phyloP scores from a whole-genome alignment of 306 rosid species.

The Acmispon strigosus region DNA sequence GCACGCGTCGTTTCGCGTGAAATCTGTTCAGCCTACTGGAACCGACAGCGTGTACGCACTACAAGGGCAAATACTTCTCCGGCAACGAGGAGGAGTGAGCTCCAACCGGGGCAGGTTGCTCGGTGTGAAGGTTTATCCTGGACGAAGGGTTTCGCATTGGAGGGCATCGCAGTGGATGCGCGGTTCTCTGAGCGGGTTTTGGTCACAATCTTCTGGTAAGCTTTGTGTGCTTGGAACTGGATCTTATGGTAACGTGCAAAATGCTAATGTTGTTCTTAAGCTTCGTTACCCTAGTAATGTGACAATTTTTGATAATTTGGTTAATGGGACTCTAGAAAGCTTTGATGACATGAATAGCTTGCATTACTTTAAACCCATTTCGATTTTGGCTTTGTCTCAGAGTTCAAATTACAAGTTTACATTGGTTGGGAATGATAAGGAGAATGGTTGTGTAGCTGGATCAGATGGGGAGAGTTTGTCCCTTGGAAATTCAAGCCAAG shows the following conservation, averaged over 20 bases:
- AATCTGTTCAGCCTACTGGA: conserved; percentile 13
- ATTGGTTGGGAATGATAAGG: conserved; percentile 31
- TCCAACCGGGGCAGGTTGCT: conserved; percentile 22
- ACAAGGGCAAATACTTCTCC: conserved; percentile 32
- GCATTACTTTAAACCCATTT: conserved; percentile 41
- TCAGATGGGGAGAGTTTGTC: conserved; percentile 27
- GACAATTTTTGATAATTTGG: conserved; percentile 38
- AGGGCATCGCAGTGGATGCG: conserved; percentile 5
- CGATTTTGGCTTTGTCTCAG: conserved; percentile 47
- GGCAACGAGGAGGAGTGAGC: neutral
- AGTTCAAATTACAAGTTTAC: conserved; percentile 39
- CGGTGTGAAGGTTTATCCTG: conserved; percentile 23
- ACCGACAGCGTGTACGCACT: conserved; percentile 30
- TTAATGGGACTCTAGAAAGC: conserved; percentile 65
- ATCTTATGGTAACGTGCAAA: conserved; percentile 4
- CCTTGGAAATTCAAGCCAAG: conserved; percentile 9
- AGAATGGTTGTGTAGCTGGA: conserved; percentile 37
- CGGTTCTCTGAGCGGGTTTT: conserved; percentile 45
- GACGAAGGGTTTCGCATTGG: conserved; percentile 21
- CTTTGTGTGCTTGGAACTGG: conserved; percentile 70
- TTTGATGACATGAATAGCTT: conserved; percentile 29
- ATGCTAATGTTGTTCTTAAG: conserved; percentile 48
- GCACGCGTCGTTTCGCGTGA: conserved; percentile 20
- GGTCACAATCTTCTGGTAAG: conserved; percentile 61
- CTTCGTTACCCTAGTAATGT: conserved; percentile 49